A percentile compares a stretch with the other conserved stretches of the same genome.
Conservation (phyloP, 2,329 filamentous ascomycete species). For the Penicillium sp. region DNA sequence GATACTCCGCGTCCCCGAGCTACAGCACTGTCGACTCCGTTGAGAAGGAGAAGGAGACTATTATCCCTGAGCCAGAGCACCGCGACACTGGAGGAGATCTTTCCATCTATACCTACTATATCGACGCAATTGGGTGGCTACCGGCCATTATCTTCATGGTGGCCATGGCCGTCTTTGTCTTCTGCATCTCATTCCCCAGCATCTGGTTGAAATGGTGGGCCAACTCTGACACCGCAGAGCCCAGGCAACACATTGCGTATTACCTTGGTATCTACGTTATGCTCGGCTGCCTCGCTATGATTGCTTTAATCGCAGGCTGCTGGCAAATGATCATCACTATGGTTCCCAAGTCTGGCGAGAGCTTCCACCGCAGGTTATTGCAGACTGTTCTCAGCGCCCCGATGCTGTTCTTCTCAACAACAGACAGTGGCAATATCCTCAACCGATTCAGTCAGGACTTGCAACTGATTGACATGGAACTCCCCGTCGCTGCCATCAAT, state of each 20-base stretch:
- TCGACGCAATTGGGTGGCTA: constrained; percentile 43
- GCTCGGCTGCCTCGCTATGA: constrained; percentile 43
- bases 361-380: constrained; percentile 54
- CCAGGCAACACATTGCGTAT: constrained; percentile 39
- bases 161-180: constrained; percentile 43
- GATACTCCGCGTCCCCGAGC: constrained; percentile 26
- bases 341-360: constrained; percentile 57
- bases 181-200: constrained; percentile 48
- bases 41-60: constrained; percentile 26
- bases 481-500: constrained; percentile 47
- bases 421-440: constrained; percentile 46
- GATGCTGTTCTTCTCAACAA: constrained; percentile 49
- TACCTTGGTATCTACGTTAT: constrained; percentile 47
- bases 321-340: constrained; percentile 58
- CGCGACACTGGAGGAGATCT: constrained; percentile 46
- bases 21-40: constrained; percentile 24
- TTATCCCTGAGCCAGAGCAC: constrained; percentile 32
- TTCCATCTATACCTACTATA: constrained; percentile 48
- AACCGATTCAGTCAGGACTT: constrained; percentile 53
- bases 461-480: constrained; percentile 49
- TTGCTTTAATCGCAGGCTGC: constrained; percentile 42
- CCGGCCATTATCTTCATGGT: constrained; percentile 42
- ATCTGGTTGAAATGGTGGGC: constrained; percentile 52
- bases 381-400: constrained; percentile 52
- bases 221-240: constrained; percentile 39